These are phyloP conservation scores for Zymoseptoria crescenta DNA, from an alignment of 2,329 filamentous ascomycete species.

Conservation along the genomic window DNA sequence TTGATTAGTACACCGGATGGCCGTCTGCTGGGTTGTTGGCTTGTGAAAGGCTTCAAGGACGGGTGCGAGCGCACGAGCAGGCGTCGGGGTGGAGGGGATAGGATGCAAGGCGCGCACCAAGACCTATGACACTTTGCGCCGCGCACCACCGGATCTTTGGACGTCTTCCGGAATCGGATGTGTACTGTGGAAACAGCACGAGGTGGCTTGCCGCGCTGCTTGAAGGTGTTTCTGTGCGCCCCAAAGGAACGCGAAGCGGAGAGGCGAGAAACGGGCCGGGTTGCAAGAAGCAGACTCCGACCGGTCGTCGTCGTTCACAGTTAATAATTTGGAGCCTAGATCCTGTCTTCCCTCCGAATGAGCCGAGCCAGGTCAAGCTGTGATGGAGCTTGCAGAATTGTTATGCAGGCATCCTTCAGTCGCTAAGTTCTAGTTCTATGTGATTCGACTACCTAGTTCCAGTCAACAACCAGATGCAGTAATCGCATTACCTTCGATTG, in stretches of 20 bases:
- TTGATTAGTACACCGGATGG: conserved; percentile 3
- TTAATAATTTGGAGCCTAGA: too few species aligned
- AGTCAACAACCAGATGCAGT: too few species aligned
- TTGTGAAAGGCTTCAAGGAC: neutral
- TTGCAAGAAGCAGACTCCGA: neutral
- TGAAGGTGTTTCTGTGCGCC: neutral
- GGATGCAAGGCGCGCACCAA: neutral
- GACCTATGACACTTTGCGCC: neutral
- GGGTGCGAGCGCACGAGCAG: neutral
- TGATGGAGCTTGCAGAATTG: too few species aligned
- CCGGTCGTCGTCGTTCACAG: too few species aligned
- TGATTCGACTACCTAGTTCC: too few species aligned
- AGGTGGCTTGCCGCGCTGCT: neutral
- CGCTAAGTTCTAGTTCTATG: too few species aligned
- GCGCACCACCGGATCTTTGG: neutral
- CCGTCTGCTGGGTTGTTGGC: neutral
- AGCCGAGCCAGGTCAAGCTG: too few species aligned
- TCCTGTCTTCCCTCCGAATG: too few species aligned
- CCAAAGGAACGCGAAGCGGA: neutral
- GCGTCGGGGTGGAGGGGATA: neutral
- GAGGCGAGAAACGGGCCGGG: neutral
- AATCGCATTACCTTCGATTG: neutral
- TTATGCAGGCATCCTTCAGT: too few species aligned
- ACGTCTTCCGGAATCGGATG: neutral
- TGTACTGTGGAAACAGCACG: neutral